Conservation (phyloP, 495 filamentous ascomycete species). For the Monascus purpureus region DNA sequence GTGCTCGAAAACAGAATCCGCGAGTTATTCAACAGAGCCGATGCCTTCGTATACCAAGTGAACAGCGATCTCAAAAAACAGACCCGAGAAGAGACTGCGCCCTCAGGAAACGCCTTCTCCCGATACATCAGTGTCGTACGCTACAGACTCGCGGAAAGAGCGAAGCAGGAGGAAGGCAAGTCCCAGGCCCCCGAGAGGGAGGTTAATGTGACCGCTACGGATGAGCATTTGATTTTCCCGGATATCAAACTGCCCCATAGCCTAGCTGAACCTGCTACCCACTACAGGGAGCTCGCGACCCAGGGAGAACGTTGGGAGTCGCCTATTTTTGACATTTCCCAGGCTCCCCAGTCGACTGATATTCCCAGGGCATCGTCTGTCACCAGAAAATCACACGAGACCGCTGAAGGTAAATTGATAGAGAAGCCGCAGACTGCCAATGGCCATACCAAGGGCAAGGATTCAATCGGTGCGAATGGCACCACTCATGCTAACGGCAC, state of each 20-base stretch:
- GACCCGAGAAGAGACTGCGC: conserved; percentile 53
- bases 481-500: conserved; percentile 5
- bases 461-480: no score
- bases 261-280: conserved; percentile 86
- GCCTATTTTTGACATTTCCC: conserved; percentile 82
- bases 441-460: conserved; percentile 2
- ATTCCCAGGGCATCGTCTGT: conserved; percentile 52
- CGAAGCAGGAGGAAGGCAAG: conserved; percentile 50
- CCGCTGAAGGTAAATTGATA: conserved; percentile 12
- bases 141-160: conserved; percentile 55
- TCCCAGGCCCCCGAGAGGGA: conserved; percentile 51
- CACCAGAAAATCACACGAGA: conserved; percentile 49
- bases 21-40: conserved; percentile 57
- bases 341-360: conserved; percentile 53
- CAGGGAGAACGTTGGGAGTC: conserved; percentile 93
- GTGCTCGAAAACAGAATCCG: conserved; percentile 78
- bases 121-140: conserved; percentile 70
- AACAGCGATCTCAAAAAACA: conserved; percentile 72
- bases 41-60: conserved; percentile 57
- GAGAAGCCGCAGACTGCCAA: conserved; percentile 3
- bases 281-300: conserved; percentile 75
- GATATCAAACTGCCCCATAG: conserved; percentile 78
- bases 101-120: conserved; percentile 71
- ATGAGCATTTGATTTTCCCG: conserved; percentile 83
- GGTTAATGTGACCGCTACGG: conserved; percentile 61